Evolutionary conservation across 495 filamentous ascomycete species (phyloP).

Genomic region (Alectoria sarmentosa): DNA sequence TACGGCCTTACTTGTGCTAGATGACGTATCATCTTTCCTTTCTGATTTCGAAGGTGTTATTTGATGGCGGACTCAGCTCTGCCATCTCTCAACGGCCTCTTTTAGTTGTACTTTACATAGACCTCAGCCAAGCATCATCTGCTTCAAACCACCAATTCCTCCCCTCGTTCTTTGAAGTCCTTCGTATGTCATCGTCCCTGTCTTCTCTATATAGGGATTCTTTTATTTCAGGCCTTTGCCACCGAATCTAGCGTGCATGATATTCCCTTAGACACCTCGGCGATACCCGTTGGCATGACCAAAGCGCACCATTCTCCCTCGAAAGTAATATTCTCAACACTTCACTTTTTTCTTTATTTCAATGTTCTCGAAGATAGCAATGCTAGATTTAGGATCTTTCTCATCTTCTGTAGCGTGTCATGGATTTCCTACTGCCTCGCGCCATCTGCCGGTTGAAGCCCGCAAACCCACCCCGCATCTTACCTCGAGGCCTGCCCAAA

Average conservation of each 20-base stretch:
- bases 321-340: background rate
- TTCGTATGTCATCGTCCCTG: background rate
- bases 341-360: background rate
- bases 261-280: background rate
- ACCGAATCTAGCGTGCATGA: background rate
- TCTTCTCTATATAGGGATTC: background rate
- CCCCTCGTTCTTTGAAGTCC: background rate
- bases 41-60: background rate
- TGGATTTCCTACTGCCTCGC: constrained; percentile 23
- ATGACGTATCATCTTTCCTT: background rate
- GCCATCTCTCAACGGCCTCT: constrained; percentile 3
- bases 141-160: background rate
- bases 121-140: background rate
- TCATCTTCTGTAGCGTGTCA: background rate
- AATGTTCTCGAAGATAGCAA: background rate
- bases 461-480: constrained; percentile 5
- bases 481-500: constrained; percentile 1
- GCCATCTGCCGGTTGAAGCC: constrained; percentile 5
- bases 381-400: background rate
- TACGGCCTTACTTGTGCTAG: background rate
- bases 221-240: background rate
- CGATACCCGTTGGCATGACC: background rate
- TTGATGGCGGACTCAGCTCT: constrained; percentile 1
- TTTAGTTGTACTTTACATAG: constrained; percentile 2
- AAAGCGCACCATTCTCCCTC: background rate